These are phyloP conservation scores for Epithemia pelagica DNA, from an alignment of 108 stramenopile genomes.

Conservation along the genomic window DNA sequence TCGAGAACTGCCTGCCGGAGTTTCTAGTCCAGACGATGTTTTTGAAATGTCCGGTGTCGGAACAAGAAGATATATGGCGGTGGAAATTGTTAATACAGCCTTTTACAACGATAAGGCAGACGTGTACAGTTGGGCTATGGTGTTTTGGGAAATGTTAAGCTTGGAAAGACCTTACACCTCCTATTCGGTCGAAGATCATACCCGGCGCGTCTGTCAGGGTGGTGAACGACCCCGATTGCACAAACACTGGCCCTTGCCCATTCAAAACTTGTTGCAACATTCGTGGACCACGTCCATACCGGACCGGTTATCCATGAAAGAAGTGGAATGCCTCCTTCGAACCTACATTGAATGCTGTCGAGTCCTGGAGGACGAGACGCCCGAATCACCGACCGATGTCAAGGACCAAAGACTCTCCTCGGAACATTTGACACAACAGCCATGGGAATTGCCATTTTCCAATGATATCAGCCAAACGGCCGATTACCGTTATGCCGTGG, in stretches of 20 bases:
- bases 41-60: constrained; percentile 54
- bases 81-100: constrained; percentile 21
- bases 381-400: background rate
- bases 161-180: constrained; percentile 19
- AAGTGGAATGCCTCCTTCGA: background rate
- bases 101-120: constrained; percentile 48
- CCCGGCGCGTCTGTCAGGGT: constrained; percentile 18
- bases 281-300: constrained; percentile 1
- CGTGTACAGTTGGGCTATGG: constrained; percentile 49
- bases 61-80: constrained; percentile 30
- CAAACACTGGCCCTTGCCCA: background rate
- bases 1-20: constrained; percentile 22
- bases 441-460: background rate
- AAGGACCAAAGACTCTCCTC: background rate
- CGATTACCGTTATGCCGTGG: background rate
- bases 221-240: constrained; percentile 17
- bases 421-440: background rate
- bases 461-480: background rate
- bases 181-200: constrained; percentile 17
- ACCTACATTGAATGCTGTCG: background rate
- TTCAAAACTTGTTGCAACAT: constrained; percentile 2
- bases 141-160: constrained; percentile 27
- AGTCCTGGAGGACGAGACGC: background rate
- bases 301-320: background rate
- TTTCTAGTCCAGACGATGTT: constrained; percentile 18